These are phyloP conservation scores for Laetiporus sulphureus DNA, from an alignment of 1,284 basidiomycete genomes.

Conservation along the genomic window DNA sequence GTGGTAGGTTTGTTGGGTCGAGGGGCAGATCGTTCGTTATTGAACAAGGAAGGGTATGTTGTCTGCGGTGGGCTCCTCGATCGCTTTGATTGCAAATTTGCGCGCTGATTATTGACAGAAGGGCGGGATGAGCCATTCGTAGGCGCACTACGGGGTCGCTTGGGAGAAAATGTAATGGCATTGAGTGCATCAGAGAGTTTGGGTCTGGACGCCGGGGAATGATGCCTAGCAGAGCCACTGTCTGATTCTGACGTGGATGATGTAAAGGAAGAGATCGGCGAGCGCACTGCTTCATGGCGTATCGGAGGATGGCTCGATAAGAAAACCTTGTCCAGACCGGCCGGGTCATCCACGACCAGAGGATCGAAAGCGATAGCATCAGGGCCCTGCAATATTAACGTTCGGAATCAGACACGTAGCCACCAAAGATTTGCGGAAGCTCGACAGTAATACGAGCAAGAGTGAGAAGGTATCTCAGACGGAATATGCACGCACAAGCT, in stretches of 20 bases:
- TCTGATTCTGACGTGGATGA: slow-evolving; percentile 37
- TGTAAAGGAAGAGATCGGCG: slow-evolving; percentile 37
- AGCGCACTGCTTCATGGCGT: slow-evolving; percentile 27
- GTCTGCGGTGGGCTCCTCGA: no score
- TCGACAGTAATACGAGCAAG: slow-evolving; percentile 7
- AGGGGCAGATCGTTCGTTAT: no score
- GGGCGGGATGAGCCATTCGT: slow-evolving; percentile 17
- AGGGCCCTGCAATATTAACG: slow-evolving; percentile 20
- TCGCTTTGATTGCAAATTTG: slow-evolving; percentile 3
- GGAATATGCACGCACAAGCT: slow-evolving; percentile 30
- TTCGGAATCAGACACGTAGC: no score
- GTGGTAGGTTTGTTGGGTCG: no score
- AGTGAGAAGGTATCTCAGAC: not conserved
- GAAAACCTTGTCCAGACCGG: slow-evolving; percentile 56
- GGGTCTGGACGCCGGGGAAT: slow-evolving; percentile 34
- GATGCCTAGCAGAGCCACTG: slow-evolving; percentile 25
- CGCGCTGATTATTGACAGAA: slow-evolving; percentile 6
- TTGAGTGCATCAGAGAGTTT: slow-evolving; percentile 62
- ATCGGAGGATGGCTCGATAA: slow-evolving; percentile 41
- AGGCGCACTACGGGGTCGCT: slow-evolving; percentile 52
- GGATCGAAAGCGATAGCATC: slow-evolving; percentile 36
- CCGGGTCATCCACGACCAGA: slow-evolving; percentile 51
- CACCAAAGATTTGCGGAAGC: no score
- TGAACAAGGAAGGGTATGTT: no score
- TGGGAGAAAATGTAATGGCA: slow-evolving; percentile 61